Conservation (phyloP, 2,329 filamentous ascomycete genomes). For the Pseudogymnoascus sp. region DNA sequence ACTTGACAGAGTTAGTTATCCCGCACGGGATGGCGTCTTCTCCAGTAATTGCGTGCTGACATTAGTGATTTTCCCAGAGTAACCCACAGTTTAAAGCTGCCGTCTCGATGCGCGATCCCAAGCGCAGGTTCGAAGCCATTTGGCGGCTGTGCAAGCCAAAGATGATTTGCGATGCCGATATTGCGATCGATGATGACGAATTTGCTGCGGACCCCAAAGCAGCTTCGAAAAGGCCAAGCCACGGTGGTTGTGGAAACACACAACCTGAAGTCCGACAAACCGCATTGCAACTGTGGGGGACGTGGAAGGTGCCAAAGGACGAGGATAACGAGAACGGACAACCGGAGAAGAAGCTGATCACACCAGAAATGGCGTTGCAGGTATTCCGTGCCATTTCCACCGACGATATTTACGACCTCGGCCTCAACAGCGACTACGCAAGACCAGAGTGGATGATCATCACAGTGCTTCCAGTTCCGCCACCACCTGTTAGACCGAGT, state of each 20-base stretch:
- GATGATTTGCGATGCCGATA: constrained; percentile 72
- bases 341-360: constrained; percentile 74
- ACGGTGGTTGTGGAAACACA: constrained; percentile 88
- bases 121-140: constrained; percentile 85
- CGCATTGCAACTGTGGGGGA: constrained; percentile 73
- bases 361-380: constrained; percentile 73
- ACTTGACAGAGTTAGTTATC: constrained; percentile 92
- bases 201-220: constrained; percentile 53
- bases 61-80: constrained; percentile 50
- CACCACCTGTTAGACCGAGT: constrained; percentile 90
- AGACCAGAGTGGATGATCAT: constrained; percentile 98
- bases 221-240: constrained; percentile 45
- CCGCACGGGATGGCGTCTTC: constrained; percentile 47
- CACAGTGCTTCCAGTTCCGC: constrained; percentile 88
- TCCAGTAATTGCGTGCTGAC: constrained; percentile 54
- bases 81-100: constrained; percentile 78
- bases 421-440: constrained; percentile 88
- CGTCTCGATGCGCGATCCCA: constrained; percentile 79
- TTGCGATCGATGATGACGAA: constrained; percentile 59
- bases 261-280: constrained; percentile 85
- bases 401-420: constrained; percentile 76
- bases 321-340: constrained; percentile 61
- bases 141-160: constrained; percentile 91
- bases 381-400: constrained; percentile 81
- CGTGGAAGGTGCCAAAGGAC: constrained; percentile 62